phyloP scores from a whole-genome alignment of 2,329 filamentous ascomycete genomes.

The Talaromyces sp. region DNA sequence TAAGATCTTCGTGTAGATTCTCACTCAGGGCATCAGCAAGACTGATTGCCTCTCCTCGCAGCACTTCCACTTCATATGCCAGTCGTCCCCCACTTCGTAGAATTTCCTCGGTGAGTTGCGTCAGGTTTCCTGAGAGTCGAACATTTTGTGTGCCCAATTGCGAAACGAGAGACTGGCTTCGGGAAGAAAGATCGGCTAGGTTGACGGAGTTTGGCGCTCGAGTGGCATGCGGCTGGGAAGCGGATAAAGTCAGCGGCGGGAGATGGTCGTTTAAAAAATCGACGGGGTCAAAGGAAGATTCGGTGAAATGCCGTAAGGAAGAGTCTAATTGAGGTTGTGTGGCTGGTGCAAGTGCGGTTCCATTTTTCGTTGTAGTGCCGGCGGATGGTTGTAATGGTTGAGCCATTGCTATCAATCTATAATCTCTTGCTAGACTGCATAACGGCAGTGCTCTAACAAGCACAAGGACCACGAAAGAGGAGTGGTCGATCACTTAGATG shows the following conservation, averaged over 20 bases:
- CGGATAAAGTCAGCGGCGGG: conserved; percentile 61
- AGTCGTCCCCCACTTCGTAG: conserved; percentile 81
- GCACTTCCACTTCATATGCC: conserved; percentile 89
- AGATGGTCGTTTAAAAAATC: conserved; percentile 80
- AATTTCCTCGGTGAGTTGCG: conserved; percentile 91
- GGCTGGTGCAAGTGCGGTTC: background rate
- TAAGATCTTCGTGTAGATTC: conserved; percentile 68
- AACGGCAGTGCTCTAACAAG: background rate
- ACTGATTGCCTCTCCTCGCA: conserved; percentile 83
- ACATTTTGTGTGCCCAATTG: conserved; percentile 87
- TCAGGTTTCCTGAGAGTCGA: conserved; percentile 75
- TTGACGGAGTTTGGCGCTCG: conserved; percentile 53
- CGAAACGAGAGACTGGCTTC: conserved; percentile 80
- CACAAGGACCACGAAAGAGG: background rate
- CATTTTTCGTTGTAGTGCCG: background rate
- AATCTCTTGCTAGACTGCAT: background rate
- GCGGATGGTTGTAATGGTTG: background rate
- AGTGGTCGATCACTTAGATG: background rate
- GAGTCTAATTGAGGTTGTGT: conserved; percentile 64
- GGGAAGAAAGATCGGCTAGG: conserved; percentile 73
- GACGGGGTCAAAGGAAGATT: conserved; percentile 75
- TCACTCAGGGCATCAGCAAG: conserved; percentile 76
- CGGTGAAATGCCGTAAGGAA: conserved; percentile 71
- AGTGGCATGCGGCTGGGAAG: conserved; percentile 40
- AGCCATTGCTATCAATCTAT: conserved; percentile 8